These are phyloP conservation scores for Termitomyces heimii DNA, from an alignment of 768 basidiomycete genomes.

Conservation along the genomic window DNA sequence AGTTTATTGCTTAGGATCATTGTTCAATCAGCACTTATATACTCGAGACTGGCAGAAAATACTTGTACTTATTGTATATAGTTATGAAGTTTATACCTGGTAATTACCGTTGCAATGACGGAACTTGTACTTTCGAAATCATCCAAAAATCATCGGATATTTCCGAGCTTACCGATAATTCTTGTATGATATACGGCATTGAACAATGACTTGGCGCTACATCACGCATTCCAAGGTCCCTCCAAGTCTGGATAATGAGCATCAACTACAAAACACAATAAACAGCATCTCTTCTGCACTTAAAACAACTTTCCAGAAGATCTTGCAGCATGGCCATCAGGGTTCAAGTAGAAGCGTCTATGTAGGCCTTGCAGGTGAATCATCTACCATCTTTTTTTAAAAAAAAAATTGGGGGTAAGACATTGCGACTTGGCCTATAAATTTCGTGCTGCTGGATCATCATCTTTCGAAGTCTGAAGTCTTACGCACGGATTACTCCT, in stretches of 20 bases:
- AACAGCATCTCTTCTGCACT: conserved; percentile 2
- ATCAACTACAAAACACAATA: conserved; percentile 6
- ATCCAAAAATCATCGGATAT: not conserved
- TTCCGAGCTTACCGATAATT: too few relatives aligned
- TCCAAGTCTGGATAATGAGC: conserved; percentile 3
- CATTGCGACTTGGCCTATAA: not conserved
- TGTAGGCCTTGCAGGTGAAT: conserved; percentile 12
- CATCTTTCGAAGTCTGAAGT: not conserved
- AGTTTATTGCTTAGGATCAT: not conserved
- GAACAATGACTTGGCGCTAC: conserved; percentile 9
- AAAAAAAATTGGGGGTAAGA: not conserved
- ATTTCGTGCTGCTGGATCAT: conserved; percentile 3
- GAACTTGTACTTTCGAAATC: not conserved
- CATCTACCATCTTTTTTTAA: not conserved
- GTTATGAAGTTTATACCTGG: not conserved
- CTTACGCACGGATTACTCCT: not conserved
- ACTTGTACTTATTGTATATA: not conserved
- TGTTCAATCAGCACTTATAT: not conserved
- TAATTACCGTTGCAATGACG: too few relatives aligned
- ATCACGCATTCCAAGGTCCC: conserved; percentile 6
- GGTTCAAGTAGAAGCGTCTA: conserved; percentile 6
- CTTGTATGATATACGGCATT: not conserved
- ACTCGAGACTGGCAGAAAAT: not conserved
- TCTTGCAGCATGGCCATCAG: not conserved
- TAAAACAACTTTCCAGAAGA: not conserved